phyloP scores from a whole-genome alignment of 306 rosid species.

The Rosa lucieae region DNA sequence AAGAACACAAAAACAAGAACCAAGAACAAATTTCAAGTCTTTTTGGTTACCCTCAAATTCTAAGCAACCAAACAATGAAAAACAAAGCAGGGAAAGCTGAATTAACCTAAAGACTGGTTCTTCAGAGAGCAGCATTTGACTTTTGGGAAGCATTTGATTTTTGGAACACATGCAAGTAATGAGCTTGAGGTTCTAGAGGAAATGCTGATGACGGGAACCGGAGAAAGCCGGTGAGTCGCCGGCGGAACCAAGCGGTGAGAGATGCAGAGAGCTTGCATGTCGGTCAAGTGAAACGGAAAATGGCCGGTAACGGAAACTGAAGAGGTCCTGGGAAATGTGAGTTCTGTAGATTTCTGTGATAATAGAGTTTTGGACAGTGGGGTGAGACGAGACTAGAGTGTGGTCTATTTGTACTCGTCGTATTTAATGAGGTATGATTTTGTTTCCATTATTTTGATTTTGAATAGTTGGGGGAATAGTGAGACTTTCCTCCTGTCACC shows the following conservation, averaged over 20 bases:
- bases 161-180: conserved; percentile 19
- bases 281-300: not conserved
- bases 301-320: not conserved
- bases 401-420: not conserved
- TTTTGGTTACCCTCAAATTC: not conserved
- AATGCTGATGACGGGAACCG: conserved; percentile 25
- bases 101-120: conserved; percentile 31
- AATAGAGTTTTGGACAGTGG: not conserved
- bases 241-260: conserved; percentile 13
- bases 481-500: not conserved
- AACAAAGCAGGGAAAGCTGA: not conserved
- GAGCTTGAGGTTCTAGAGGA: conserved; percentile 18
- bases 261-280: conserved; percentile 30
- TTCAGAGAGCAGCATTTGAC: conserved; percentile 40
- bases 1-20: not conserved
- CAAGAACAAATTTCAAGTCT: not conserved
- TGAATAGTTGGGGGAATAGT: too few relatives aligned
- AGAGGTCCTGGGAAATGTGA: not conserved
- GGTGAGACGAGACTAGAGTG: not conserved
- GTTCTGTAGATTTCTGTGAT: not conserved
- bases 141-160: conserved; percentile 27
- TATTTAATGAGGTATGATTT: not conserved
- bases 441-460: not conserved
- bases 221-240: too few relatives aligned
- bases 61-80: conserved; percentile 10